Evolutionary conservation across 495 filamentous ascomycete genomes (phyloP), one percentile per base, ranked within the genome.

Genomic region (Daldinia childiae): DNA sequence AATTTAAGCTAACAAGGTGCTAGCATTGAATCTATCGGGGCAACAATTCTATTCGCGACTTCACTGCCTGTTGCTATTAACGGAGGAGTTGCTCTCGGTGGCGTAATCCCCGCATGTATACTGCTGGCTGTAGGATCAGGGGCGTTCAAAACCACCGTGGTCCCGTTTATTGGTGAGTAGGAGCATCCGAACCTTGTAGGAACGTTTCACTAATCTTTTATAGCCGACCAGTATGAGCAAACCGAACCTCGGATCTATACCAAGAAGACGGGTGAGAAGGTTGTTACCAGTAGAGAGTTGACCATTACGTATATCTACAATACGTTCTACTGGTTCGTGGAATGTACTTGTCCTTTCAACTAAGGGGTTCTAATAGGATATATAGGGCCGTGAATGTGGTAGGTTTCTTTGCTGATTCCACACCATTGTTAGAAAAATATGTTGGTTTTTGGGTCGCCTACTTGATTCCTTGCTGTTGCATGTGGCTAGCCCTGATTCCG

Each of bases 381-480:
- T 58, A 50, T 32, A 68, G 58, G 66, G 58, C 58, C 19, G 51
- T 68, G 4, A 68, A 68, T 21, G 11, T 62, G 5, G 15, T 57
- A 0, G 26, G 58, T 24, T 62, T 68, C 58, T 62, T 68, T 24
- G 59, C 66, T 4, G 58, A 58, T 58, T 57, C 62, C 59, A 55
- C 50, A 64, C 50, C 72, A 27, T 34, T 77, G 68, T 17, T 74
- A 43, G 79, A 75, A 34, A 73, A 64, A 43, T 59, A 64, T 24
- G 48, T 77, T 34, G 50, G 77, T 30, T 68, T 65, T 4, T 59
- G 62, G 65, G n/a, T 56, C 4, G 78, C 85, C 5, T 88, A 86
- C 48, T 76, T 87, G 17, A 50, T 84, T 48, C 86, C 86, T 15
- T 65, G 62, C 54, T 65, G 62, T 34, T 65, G 62, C 38, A 58